Evolutionary conservation across 2,329 filamentous ascomycete species (phyloP).

Genomic region (Botrytis hyacinthi): DNA sequence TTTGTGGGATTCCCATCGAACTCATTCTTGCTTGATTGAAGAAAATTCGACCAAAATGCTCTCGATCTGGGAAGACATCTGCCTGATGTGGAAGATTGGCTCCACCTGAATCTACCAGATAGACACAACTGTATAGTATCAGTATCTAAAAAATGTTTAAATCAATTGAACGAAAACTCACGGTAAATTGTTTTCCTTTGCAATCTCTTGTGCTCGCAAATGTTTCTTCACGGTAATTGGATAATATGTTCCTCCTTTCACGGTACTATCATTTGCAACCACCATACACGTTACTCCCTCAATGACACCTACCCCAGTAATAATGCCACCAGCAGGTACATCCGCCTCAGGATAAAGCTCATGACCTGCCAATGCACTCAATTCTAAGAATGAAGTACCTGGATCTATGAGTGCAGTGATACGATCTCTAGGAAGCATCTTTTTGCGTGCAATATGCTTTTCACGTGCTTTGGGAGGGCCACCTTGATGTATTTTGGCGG

Average conservation of each 20-base stretch:
- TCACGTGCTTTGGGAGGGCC: slow-evolving; percentile 78
- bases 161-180: slow-evolving; percentile 41
- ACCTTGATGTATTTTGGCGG: slow-evolving; percentile 68
- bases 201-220: slow-evolving; percentile 84
- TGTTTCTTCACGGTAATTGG: slow-evolving; percentile 98
- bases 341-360: slow-evolving; percentile 84
- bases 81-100: slow-evolving; percentile 94
- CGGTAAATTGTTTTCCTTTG: slow-evolving; percentile 78
- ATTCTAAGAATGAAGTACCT: slow-evolving; percentile 84
- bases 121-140: slow-evolving; percentile 65
- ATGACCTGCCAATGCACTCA: slow-evolving; percentile 88
- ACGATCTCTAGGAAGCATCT: slow-evolving; percentile 91
- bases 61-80: slow-evolving; percentile 90
- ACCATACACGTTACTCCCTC: slow-evolving; percentile 91
- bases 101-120: slow-evolving; percentile 92
- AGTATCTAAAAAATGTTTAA: neutral
- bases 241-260: slow-evolving; percentile 96
- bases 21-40: slow-evolving; percentile 98
- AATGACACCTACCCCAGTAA: slow-evolving; percentile 87
- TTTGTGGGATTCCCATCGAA: slow-evolving; percentile 81
- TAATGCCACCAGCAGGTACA: slow-evolving; percentile 84
- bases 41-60: slow-evolving; percentile 95
- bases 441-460: slow-evolving; percentile 83
- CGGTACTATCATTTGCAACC: slow-evolving; percentile 93
- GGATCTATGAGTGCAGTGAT: slow-evolving; percentile 85